A percentile compares a stretch with the other conserved stretches of the same genome.
These are phyloP conservation scores for Agastache rugosa DNA, from an alignment of 257 asterid genomes.

Conservation along the genomic window DNA sequence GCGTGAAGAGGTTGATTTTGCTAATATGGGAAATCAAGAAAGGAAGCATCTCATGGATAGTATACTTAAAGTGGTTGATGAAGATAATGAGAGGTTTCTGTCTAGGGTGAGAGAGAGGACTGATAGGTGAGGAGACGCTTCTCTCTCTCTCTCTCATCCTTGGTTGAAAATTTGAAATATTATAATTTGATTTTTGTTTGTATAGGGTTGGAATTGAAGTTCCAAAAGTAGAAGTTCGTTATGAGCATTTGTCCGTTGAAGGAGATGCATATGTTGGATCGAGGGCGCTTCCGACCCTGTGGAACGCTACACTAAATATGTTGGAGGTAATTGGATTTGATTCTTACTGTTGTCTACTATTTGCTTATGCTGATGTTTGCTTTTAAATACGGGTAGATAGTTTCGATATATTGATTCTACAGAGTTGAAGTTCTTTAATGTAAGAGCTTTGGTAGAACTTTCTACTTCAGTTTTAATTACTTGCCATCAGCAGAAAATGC, in stretches of 20 bases:
- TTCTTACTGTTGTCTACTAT: neutral
- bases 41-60: conserved; percentile 69
- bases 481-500: neutral
- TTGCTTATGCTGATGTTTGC: neutral
- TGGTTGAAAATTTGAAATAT: neutral
- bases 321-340: conserved; percentile 61
- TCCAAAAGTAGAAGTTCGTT: conserved; percentile 89
- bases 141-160: neutral
- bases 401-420: neutral
- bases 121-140: conserved; percentile 62
- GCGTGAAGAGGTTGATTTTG: conserved; percentile 72
- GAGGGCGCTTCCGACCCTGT: conserved; percentile 90
- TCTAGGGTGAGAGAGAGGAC: conserved; percentile 80
- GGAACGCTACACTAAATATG: conserved; percentile 70
- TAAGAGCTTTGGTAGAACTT: neutral
- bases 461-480: neutral
- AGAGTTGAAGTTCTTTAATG: neutral
- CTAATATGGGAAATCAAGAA: conserved; percentile 61
- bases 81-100: conserved; percentile 89
- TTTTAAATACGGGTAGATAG: neutral
- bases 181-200: neutral
- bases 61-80: conserved; percentile 80
- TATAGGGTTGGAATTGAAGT: conserved; percentile 80
- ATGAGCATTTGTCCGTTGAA: conserved; percentile 67
- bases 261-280: conserved; percentile 84